These are phyloP conservation scores for Cavenderia fasciculata DNA, from an alignment of 78 protist species.

Conservation along the genomic window DNA sequence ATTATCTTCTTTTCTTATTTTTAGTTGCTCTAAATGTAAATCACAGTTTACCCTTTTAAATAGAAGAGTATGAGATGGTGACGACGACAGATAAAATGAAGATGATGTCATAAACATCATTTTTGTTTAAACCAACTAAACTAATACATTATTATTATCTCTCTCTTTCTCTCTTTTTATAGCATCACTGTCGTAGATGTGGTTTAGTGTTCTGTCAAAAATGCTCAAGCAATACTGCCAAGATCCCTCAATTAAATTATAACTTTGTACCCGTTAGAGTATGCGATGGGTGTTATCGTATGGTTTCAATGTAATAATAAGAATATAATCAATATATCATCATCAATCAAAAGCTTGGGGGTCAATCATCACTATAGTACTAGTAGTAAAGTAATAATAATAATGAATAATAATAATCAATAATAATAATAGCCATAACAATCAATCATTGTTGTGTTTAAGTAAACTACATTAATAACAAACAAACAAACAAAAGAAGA, in stretches of 20 bases:
- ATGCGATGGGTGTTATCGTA: conserved; percentile 68
- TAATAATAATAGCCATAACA: no score
- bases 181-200: conserved; percentile 79
- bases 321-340: no score
- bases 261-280: conserved; percentile 68
- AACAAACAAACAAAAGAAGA: no score
- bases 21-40: conserved; percentile 36
- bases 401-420: no score
- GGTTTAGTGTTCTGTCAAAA: conserved; percentile 68
- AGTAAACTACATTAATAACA: no score
- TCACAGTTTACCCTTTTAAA: conserved; percentile 29
- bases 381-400: no score
- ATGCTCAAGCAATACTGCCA: conserved; percentile 54
- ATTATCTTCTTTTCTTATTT: neutral
- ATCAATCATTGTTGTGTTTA: no score
- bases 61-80: conserved; percentile 74
- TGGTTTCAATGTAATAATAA: conserved; percentile 31
- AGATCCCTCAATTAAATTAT: conserved; percentile 67
- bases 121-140: neutral
- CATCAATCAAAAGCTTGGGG: no score
- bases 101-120: neutral
- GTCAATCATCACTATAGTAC: no score
- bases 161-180: neutral
- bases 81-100: no score
- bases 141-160: neutral